Base-by-base conservation (phyloP, 106 monocot species). In the Xerophyta viscosa region DNA sequence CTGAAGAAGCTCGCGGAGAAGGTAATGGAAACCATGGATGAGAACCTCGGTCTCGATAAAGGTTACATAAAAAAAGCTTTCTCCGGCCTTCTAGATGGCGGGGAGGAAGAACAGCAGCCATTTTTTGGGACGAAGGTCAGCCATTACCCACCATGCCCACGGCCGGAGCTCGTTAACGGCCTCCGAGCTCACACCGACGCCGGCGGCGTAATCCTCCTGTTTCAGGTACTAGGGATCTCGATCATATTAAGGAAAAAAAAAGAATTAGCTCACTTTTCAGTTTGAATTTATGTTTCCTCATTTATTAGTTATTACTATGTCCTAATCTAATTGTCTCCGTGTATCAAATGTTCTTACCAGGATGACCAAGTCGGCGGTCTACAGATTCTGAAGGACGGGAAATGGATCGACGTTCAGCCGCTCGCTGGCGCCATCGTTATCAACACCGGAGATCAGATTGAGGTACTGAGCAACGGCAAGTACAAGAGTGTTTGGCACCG, bases 371-470 rank as follows among this genome's bases (percentile, higher is more conserved):
- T 77, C 13, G 45, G 52, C 8, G 77, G 77, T 29, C 77, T 71
- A 29, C 64, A 77, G 56, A 36, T 77, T 28, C 52, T 66, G 41
- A 65, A 62, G 46, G 70, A 56, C 49, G 70, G 77, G 19, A 29
- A 37, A 13, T 90, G 90, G 90, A 28, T 90, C 26, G 84, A 90
- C 47, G 90, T 90, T 2, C 68, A 80, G 57, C 84, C 90, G 0
- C 24, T 90, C 36, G 23, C 60, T 28, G 52, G 73, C 50, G 56
- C 90, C 26, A 74, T 90, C 41, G 84, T 90, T 22, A 71, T 84
- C 59, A 90, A 90, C 77, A 90, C 77, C 15, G 90, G 90, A 4
- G 90, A 90, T 59, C 84, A 90, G 65, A 71, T 90, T 3, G 90
- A 90, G 65, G 90, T 77, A 3, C 37, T 90, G 12, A 81, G 73